phyloP scores from a whole-genome alignment of 2,329 filamentous ascomycete genomes.

The Aureobasidium lini region DNA sequence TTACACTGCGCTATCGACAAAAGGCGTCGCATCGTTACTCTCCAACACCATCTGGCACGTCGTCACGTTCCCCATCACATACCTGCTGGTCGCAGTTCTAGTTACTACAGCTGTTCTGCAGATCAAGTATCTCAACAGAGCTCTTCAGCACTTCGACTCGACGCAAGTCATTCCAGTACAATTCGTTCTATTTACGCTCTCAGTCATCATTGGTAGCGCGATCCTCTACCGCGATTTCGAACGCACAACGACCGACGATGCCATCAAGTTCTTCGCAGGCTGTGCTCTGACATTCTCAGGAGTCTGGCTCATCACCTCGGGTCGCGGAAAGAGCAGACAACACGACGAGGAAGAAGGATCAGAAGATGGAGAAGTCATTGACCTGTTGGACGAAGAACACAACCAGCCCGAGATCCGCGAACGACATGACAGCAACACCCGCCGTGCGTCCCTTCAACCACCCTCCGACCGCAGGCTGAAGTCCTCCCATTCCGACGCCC shows the following conservation, averaged over 20 bases:
- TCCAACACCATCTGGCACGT: slow-evolving; percentile 84
- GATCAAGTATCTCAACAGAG: slow-evolving; percentile 89
- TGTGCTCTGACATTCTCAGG: slow-evolving; percentile 90
- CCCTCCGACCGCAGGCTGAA: neutral
- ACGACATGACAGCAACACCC: slow-evolving; percentile 15
- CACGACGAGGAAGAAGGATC: slow-evolving; percentile 37
- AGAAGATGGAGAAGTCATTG: slow-evolving; percentile 36
- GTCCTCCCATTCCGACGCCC: slow-evolving; percentile 16
- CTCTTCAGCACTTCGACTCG: slow-evolving; percentile 87
- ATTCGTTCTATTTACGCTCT: slow-evolving; percentile 93
- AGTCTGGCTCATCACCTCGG: slow-evolving; percentile 94
- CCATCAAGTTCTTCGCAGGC: slow-evolving; percentile 78
- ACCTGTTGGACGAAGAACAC: slow-evolving; percentile 33
- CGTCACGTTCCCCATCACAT: slow-evolving; percentile 87
- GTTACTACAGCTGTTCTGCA: slow-evolving; percentile 87
- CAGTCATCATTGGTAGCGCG: slow-evolving; percentile 89
- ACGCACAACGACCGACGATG: slow-evolving; percentile 64
- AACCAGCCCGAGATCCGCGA: slow-evolving; percentile 23
- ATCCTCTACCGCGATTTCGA: slow-evolving; percentile 94
- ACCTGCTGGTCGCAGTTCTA: slow-evolving; percentile 72
- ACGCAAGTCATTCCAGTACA: slow-evolving; percentile 97
- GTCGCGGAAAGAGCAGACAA: slow-evolving; percentile 54
- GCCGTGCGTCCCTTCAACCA: neutral
- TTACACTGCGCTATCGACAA: slow-evolving; percentile 94
- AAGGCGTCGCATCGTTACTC: slow-evolving; percentile 90